A percentile compares a stretch with the other conserved stretches of the same genome.
Conservation (phyloP, 2,329 filamentous ascomycete genomes). For the Pseudogymnoascus sp. region DNA sequence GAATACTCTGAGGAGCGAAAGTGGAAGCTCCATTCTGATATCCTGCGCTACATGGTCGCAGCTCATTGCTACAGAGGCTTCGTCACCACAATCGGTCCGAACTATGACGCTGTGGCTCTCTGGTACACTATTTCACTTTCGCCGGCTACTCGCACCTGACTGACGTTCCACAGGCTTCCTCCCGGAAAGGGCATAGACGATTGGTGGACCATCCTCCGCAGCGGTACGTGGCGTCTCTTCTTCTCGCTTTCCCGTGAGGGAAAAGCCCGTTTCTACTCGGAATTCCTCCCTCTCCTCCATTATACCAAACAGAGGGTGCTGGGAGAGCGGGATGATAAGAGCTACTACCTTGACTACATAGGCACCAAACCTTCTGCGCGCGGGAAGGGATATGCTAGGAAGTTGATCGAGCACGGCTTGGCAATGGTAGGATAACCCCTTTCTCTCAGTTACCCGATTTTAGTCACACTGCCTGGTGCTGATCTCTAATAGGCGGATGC, state of each 20-base stretch:
- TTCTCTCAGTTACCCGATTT: neutral
- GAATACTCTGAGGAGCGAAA: constrained; percentile 55
- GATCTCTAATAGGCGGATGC: constrained; percentile 49
- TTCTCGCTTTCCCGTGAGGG: constrained; percentile 68
- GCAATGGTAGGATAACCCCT: constrained; percentile 38
- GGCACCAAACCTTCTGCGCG: constrained; percentile 61
- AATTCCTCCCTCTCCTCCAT: constrained; percentile 68
- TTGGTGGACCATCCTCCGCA: constrained; percentile 61
- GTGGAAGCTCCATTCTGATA: constrained; percentile 68
- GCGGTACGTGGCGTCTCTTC: constrained; percentile 68
- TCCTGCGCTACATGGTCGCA: constrained; percentile 69
- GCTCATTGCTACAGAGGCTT: constrained; percentile 66
- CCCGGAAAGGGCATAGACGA: constrained; percentile 67
- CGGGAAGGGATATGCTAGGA: constrained; percentile 63
- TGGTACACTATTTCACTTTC: constrained; percentile 46
- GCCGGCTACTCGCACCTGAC: neutral
- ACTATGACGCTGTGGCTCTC: constrained; percentile 69
- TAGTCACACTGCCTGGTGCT: neutral
- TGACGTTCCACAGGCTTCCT: constrained; percentile 50
- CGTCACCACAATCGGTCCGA: constrained; percentile 63
- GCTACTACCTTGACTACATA: constrained; percentile 78
- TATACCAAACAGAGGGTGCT: constrained; percentile 62
- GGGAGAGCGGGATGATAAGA: constrained; percentile 55
- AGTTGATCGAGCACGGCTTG: constrained; percentile 63
- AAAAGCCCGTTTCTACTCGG: constrained; percentile 63